A percentile compares a stretch with the other conserved stretches of the same genome.
Conservation (phyloP, 2,329 filamentous ascomycete genomes). For the Aspergillus proliferans region DNA sequence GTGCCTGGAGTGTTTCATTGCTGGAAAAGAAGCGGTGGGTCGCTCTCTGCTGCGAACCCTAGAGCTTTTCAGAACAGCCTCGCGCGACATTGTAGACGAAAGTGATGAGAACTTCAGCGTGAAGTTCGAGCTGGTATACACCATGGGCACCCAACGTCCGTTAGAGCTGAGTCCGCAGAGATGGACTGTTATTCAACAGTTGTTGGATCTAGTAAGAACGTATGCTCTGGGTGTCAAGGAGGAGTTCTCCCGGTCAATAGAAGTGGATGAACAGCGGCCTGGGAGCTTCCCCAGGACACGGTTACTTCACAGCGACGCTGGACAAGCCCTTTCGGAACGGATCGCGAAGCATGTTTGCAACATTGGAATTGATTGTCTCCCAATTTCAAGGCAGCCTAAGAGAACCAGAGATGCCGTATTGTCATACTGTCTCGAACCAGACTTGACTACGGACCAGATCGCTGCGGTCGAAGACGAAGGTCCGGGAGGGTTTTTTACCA, state of each 20-base stretch:
- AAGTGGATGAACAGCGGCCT: constrained; percentile 28
- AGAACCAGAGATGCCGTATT: constrained; percentile 27
- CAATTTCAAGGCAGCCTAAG: constrained; percentile 33
- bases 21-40: constrained; percentile 6
- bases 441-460: constrained; percentile 27
- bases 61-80: constrained; percentile 7
- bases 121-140: constrained; percentile 59
- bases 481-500: constrained; percentile 41
- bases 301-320: constrained; percentile 40
- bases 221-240: constrained; percentile 25
- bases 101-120: constrained; percentile 59
- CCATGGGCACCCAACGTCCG: constrained; percentile 48
- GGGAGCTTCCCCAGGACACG: constrained; percentile 47
- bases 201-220: constrained; percentile 44
- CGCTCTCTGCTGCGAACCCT: constrained; percentile 5
- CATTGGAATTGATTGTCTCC: constrained; percentile 41
- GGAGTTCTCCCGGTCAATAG: constrained; percentile 35
- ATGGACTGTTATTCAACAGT: constrained; percentile 51
- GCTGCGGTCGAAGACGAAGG: constrained; percentile 26
- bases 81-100: constrained; percentile 58
- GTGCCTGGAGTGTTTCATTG: constrained; percentile 45
- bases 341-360: constrained; percentile 37
- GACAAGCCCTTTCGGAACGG: constrained; percentile 14
- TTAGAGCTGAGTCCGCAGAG: constrained; percentile 51
- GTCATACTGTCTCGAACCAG: constrained; percentile 41